Evolutionary conservation across 2,329 filamentous ascomycete species (phyloP).

Genomic region (Cytospora piceae): DNA sequence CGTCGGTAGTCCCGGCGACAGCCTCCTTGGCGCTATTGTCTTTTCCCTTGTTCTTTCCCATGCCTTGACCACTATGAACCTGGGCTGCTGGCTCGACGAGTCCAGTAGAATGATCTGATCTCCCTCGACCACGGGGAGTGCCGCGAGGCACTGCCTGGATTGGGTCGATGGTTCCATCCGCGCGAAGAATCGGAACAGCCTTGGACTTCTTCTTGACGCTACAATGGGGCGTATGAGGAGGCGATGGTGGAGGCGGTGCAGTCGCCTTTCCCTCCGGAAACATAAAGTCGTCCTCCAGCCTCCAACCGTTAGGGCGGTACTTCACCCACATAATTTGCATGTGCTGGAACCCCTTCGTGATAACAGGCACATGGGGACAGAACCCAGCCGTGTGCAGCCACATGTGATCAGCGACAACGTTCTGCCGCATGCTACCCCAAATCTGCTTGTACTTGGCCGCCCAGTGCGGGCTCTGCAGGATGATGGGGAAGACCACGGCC

Average conservation of each 20-base stretch:
- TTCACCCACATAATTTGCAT: conserved; percentile 13
- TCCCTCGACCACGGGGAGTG: background rate
- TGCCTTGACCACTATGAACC: background rate
- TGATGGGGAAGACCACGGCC: conserved; percentile 33
- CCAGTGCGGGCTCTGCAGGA: conserved; percentile 33
- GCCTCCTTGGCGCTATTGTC: background rate
- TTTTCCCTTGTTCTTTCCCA: background rate
- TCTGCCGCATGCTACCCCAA: conserved; percentile 18
- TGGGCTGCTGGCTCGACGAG: conserved; percentile 10
- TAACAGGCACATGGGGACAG: conserved; percentile 6
- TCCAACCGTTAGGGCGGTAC: conserved; percentile 16
- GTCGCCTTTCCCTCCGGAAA: conserved; percentile 1
- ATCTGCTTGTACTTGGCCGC: background rate
- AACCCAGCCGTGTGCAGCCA: conserved; percentile 21
- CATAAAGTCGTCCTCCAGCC: conserved; percentile 16
- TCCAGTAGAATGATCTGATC: conserved; percentile 6
- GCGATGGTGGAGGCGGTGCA: background rate
- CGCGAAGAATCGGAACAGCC: conserved; percentile 21
- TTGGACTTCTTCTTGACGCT: conserved; percentile 19
- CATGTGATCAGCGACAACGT: conserved; percentile 25
- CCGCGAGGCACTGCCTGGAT: background rate
- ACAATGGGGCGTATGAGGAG: background rate
- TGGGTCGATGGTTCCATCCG: background rate
- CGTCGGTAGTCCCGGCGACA: background rate
- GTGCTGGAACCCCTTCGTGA: conserved; percentile 24